phyloP scores from a whole-genome alignment of 257 asterid genomes.

The Gentiana macrophylla region DNA sequence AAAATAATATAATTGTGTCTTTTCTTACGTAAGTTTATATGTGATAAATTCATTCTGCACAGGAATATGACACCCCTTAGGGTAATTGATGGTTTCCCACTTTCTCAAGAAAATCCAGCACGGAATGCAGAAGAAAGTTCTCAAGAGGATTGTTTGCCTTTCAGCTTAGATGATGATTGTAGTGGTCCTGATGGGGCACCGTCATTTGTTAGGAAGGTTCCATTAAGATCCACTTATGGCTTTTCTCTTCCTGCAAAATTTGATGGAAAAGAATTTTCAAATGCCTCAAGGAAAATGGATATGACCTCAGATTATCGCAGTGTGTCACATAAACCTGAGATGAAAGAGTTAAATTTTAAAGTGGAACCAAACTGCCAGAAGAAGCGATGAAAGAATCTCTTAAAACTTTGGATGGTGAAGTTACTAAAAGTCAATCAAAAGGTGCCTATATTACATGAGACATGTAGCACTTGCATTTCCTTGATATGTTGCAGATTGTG shows the following conservation, averaged over 20 bases:
- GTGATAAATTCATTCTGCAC: slow-evolving; percentile 14
- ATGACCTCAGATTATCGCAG: slow-evolving; percentile 17
- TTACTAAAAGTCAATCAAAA: slow-evolving; percentile 28
- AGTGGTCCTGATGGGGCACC: slow-evolving; percentile 40
- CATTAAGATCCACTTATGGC: slow-evolving; percentile 39
- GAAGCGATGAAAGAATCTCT: slow-evolving; percentile 47
- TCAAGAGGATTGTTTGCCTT: slow-evolving; percentile 66
- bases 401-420: slow-evolving; percentile 26
- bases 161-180: slow-evolving; percentile 56
- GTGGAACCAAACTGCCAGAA: slow-evolving; percentile 31
- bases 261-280: slow-evolving; percentile 25
- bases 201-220: slow-evolving; percentile 36
- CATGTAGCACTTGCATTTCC: slow-evolving; percentile 3
- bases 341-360: slow-evolving; percentile 23
- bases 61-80: slow-evolving; percentile 42
- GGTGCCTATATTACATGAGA: slow-evolving; percentile 30
- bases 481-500: slow-evolving; percentile 4
- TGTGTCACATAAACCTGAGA: slow-evolving; percentile 23
- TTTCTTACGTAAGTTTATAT: slow-evolving; percentile 2
- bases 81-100: slow-evolving; percentile 32
- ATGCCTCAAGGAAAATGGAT: slow-evolving; percentile 23
- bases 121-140: slow-evolving; percentile 34
- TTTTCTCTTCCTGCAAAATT: slow-evolving; percentile 52
- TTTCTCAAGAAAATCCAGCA: slow-evolving; percentile 22
- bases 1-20: not conserved